Evolutionary conservation across 202 grass and related monocot genomes (phyloP).

Genomic region (Schoenoplectus tabernaemontani): DNA sequence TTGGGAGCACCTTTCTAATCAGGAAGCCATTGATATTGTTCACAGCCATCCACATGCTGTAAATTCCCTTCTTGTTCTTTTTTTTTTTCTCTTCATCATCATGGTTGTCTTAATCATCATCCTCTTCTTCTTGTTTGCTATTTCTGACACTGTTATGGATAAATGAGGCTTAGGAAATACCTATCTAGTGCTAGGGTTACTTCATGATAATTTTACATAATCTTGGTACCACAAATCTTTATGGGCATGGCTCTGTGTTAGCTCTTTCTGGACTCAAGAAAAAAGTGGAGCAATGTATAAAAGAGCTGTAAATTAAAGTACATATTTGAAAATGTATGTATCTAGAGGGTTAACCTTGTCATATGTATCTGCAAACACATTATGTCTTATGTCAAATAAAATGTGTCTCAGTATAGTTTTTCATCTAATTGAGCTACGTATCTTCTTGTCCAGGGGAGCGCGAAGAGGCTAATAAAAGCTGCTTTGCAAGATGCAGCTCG

Average conservation of each 20-base stretch:
- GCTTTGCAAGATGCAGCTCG: slow-evolving; percentile 82
- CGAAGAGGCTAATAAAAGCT: slow-evolving; percentile 81
- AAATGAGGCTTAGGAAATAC: not conserved
- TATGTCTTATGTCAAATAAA: not conserved
- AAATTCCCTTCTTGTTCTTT: slow-evolving; percentile 25
- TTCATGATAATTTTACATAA: not conserved
- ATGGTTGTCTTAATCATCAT: not conserved
- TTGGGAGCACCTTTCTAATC: slow-evolving; percentile 85
- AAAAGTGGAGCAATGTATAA: not conserved
- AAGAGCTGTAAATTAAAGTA: too few relatives aligned
- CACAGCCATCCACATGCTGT: slow-evolving; percentile 63
- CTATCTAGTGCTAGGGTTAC: not conserved
- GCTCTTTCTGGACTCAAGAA: not conserved
- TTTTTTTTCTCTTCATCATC: not conserved
- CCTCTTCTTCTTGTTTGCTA: not conserved
- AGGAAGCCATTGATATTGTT: slow-evolving; percentile 81
- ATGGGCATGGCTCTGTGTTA: not conserved
- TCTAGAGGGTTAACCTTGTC: not conserved
- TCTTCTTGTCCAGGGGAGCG: slow-evolving; percentile 62
- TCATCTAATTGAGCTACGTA: slow-evolving; percentile 4
- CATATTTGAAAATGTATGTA: not conserved
- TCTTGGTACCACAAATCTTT: not conserved
- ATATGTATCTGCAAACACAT: not conserved
- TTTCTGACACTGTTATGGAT: not conserved
- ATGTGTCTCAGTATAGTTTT: slow-evolving; percentile 1